These are phyloP conservation scores for Cucurbitaria berberidis DNA, from an alignment of 2,329 filamentous ascomycete genomes.

Conservation along the genomic window DNA sequence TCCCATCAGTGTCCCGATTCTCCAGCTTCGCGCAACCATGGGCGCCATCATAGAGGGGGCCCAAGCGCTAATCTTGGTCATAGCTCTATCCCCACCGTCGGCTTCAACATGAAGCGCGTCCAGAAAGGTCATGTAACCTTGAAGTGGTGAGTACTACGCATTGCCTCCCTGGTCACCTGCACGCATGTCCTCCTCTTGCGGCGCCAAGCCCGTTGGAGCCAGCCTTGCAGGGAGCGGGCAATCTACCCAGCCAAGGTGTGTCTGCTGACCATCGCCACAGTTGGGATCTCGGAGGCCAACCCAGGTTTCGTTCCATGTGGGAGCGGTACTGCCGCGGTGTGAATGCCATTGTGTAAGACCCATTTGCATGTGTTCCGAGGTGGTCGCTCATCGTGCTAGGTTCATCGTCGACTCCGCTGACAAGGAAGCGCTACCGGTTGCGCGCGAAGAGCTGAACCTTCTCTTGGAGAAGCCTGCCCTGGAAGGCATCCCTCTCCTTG, in stretches of 20 bases:
- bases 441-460: constrained; percentile 89
- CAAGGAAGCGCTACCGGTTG: constrained; percentile 76
- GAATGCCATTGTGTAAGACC: constrained; percentile 84
- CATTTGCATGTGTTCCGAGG: constrained; percentile 13
- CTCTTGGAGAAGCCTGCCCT: constrained; percentile 84
- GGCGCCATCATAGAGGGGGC: constrained; percentile 30
- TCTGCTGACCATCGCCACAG: constrained; percentile 54
- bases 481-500: constrained; percentile 87
- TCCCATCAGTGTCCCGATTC: constrained; percentile 34
- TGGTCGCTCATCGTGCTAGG: constrained; percentile 51
- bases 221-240: constrained; percentile 38
- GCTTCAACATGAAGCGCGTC: constrained; percentile 98
- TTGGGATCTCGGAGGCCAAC: constrained; percentile 98
- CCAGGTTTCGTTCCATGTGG: constrained; percentile 98
- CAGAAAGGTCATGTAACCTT: constrained; percentile 97
- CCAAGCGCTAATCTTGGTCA: constrained; percentile 50
- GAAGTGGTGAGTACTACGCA: constrained; percentile 72
- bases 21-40: constrained; percentile 39
- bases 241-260: constrained; percentile 34
- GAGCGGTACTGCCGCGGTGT: constrained; percentile 97
- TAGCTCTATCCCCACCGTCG: constrained; percentile 97
- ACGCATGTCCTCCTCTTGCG: constrained; percentile 46
- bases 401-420: constrained; percentile 99
- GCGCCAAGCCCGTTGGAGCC: constrained; percentile 43
- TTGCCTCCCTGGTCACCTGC: constrained; percentile 41